Percentiles rank a stretch among this genome's conserved stretches.
Conservation (phyloP, 768 basidiomycete species). For the Serendipita vermifera region DNA sequence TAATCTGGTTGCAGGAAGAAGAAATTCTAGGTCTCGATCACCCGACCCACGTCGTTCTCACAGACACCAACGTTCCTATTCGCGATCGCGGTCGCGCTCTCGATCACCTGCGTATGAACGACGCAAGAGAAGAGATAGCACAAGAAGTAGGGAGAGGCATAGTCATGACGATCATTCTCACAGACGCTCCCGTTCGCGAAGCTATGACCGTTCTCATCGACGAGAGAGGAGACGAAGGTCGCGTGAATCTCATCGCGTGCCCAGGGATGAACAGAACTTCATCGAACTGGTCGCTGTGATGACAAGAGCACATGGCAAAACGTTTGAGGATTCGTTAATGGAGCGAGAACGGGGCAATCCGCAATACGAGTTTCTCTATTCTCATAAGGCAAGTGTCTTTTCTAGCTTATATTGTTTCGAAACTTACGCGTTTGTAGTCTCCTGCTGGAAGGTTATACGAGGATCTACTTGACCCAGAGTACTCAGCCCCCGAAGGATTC, state of each 20-base stretch:
- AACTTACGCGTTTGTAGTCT: slow-evolving; percentile 19
- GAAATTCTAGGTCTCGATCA: slow-evolving; percentile 27
- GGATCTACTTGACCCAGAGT: slow-evolving; percentile 24
- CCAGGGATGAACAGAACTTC: slow-evolving; percentile 65
- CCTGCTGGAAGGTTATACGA: slow-evolving; percentile 30
- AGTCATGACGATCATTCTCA: slow-evolving; percentile 15
- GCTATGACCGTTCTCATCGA: slow-evolving; percentile 1
- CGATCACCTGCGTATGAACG: slow-evolving; percentile 24
- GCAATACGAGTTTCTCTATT: slow-evolving; percentile 62
- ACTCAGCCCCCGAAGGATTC: slow-evolving; percentile 45
- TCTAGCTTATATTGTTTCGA: neutral
- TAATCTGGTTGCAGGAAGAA: slow-evolving; percentile 25
- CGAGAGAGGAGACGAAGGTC: neutral
- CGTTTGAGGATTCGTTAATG: slow-evolving; percentile 61
- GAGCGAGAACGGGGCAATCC: slow-evolving; percentile 69
- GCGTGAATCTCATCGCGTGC: neutral
- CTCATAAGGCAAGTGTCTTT: neutral
- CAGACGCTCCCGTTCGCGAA: slow-evolving; percentile 1
- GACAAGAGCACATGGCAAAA: slow-evolving; percentile 63
- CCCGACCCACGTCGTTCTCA: slow-evolving; percentile 29
- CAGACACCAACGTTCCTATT: slow-evolving; percentile 18
- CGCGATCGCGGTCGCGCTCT: slow-evolving; percentile 32
- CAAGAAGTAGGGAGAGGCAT: slow-evolving; percentile 11
- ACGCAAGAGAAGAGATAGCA: slow-evolving; percentile 12
- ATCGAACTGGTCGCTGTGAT: slow-evolving; percentile 78